Evolutionary conservation across 768 basidiomycete genomes (phyloP), one percentile per base, ranked within the genome.

Genomic region (Trametes maxima): DNA sequence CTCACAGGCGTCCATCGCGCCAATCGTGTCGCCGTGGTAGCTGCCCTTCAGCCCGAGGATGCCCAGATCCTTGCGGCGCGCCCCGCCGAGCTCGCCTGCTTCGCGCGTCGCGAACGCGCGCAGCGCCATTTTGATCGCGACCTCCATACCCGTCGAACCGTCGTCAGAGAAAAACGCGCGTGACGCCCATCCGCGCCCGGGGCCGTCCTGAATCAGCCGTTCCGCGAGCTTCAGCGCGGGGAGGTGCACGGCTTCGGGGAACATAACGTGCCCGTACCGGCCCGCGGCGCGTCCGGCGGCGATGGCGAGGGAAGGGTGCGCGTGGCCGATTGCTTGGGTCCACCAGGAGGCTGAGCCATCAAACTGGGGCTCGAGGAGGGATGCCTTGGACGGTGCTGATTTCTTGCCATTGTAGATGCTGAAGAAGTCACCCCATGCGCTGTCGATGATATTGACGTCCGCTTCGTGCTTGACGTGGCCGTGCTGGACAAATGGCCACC

Each of bases 401-500:
- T 56, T 67, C 40, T 63, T 71, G 33, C 70, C 72, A 56, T 80
- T 78, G 65, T 85, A 88, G 48, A 90, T 81, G 64, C 86, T 90
- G 77, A 98, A 97, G 71, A 88, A 88, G 75, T 98, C 96, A 1
- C 83, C 85, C 64, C 83, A 80, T 0, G 95, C 96, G 64, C 93
- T 95, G 72, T 98, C 94, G 66, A 98, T 92, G 59, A 95, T 88
- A 48, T 87, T 92, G 33, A 98, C 88, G 66, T 95, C 88, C 43
- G 84, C 72, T 54, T 87, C 84, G 50, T 79, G 77, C 62, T 84
- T 82, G 47, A 93, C 79, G 17, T 86, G 78, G 0, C 84, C 85
- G 65, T 98, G 96, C 70, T 98, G 96, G 1, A 94, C 93, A 70
- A 98, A 98, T 0, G 96, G 96, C 94, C 95, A 98, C 96, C 96